Base-by-base conservation (phyloP, 257 asterid species). In the Galeopsis tetrahit region DNA sequence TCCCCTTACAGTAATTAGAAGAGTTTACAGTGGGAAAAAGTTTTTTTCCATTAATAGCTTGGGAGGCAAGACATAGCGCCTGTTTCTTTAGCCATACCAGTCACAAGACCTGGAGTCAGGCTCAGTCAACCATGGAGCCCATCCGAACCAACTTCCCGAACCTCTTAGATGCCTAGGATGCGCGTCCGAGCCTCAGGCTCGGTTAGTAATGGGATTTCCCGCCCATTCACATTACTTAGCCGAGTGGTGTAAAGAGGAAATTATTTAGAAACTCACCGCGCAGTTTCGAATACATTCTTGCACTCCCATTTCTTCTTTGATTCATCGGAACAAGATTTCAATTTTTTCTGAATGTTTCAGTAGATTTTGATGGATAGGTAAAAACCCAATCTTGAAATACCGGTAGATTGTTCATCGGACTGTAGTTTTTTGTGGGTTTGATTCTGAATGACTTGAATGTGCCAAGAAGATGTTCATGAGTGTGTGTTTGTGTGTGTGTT, bases 201-300 rank as follows among this genome's bases (percentile, higher is more conserved):
- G 81, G 79, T 40, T 72, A 17, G 0, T 3, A 31, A 43, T 61
- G 71, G 75, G 79, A 65, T 80, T 89, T 94, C 96, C 96, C 98
- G 96, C 97, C 82, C 89, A 58, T 75, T 81, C 76, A 67, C 79
- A 55, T 87, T 79, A 66, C 96, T 93, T 89, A 87, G 58, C 84
- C 81, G 76, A 79, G 92, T 86, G 85, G 85, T 82, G 82, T 82
- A 78, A 68, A 59, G 69, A 14, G 81, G 83, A 53, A 40, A 72
- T 65, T 63, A 48, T 67, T 63, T 14, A 7, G 7, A 77, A 80
- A 72, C 55, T 65, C 73, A 74, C 63, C 56, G 36, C 13, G 79
- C 82, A 65, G 42, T 79, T 80, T 66, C 76, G 35, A 42, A 48
- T 72, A 69, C 72, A 9, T 52, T 56, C 68, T 38, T 35, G 44